Evolutionary conservation across 441 rosid species (phyloP), one percentile per base, ranked within the genome.

Genomic region (Aleurites moluccanus): DNA sequence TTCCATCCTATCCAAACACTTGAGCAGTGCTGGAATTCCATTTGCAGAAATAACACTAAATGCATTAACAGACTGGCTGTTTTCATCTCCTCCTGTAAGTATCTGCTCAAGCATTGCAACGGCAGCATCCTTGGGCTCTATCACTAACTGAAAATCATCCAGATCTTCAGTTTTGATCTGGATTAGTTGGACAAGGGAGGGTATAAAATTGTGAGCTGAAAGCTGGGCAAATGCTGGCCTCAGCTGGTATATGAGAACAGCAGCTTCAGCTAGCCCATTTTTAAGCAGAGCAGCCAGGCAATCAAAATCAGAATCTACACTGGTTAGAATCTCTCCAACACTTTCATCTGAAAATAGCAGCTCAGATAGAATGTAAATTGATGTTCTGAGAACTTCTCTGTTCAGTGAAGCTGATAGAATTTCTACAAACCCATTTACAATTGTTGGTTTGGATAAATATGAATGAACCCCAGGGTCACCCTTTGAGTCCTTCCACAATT

Each of bases 231-330:
- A 85, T 53, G 85, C 72, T 23, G 92, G 90, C 80, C 84, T 77
- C 65, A 87, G 80, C 74, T 85, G 92, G 88, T 77, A 82, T 67
- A 88, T 81, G 47, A 88, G 88, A 64, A 87, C 87, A 10, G 84
- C 88, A 71, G 92, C 86, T 80, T 90, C 95, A 6, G 77, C 77
- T 27, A 88, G 81, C 21, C 95, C 95, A 25, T 88, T 90, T 77
- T 88, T 88, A 14, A 88, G 78, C 74, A 90, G 72, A 64, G 83
- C 83, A 40, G 91, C 89, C 15, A 90, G 80, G 79, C 87, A 87
- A 65, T 84, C 88, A 28, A 88, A 86, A 81, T 90, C 92, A 50
- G 90, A 86, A 73, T 90, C 90, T 8, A 85, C 86, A 73, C 90
- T 79, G 4, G 87, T 88, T 57, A 88, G 86, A 40, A 81, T 79